phyloP scores from a whole-genome alignment of 2,329 filamentous ascomycete genomes.

The Mariannaea elegans region DNA sequence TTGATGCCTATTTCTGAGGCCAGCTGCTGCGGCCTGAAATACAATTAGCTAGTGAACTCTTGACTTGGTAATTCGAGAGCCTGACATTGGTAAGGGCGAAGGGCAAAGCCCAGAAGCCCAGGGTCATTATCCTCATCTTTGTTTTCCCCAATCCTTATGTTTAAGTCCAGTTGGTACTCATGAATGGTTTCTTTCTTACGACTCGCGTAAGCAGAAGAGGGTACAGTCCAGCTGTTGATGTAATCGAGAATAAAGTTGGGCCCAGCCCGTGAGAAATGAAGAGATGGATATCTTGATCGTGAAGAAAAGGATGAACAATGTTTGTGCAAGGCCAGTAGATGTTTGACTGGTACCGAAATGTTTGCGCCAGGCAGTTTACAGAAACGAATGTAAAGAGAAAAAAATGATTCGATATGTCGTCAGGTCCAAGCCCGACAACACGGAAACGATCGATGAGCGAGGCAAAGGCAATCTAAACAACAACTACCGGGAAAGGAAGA shows the following conservation, averaged over 20 bases:
- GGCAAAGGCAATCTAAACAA: constrained; percentile 27
- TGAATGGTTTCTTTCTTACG: constrained; percentile 4
- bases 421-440: constrained; percentile 31
- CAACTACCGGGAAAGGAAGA: constrained; percentile 25
- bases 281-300: neutral
- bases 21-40: constrained; percentile 28
- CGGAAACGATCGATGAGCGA: constrained; percentile 24
- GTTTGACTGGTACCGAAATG: constrained; percentile 18
- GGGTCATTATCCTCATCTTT: constrained; percentile 16
- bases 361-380: constrained; percentile 31
- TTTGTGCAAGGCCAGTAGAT: neutral
- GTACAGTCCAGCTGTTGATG: constrained; percentile 40
- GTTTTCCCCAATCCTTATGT: neutral
- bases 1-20: constrained; percentile 23
- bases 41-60: constrained; percentile 4
- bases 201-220: constrained; percentile 21
- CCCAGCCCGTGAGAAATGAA: constrained; percentile 8
- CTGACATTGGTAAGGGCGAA: constrained; percentile 33
- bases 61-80: neutral
- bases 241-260: neutral
- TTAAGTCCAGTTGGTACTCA: neutral
- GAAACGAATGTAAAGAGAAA: constrained; percentile 14
- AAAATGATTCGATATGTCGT: constrained; percentile 20
- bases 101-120: constrained; percentile 15
- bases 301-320: constrained; percentile 8